These are phyloP conservation scores for Pseudogymnoascus sp. DNA, from an alignment of 2,329 filamentous ascomycete species.

Conservation along the genomic window DNA sequence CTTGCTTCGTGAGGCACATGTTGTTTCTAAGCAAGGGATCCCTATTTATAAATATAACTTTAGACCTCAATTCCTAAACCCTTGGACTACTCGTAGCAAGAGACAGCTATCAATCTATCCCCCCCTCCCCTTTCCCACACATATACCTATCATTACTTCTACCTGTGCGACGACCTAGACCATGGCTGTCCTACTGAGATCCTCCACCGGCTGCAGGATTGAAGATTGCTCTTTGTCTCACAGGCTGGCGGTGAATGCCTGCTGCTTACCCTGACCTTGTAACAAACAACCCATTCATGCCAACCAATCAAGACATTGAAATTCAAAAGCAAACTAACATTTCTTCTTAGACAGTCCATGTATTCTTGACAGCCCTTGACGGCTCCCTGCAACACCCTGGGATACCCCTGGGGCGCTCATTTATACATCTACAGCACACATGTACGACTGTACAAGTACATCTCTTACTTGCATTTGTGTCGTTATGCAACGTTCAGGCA, in stretches of 20 bases:
- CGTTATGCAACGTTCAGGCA: neutral
- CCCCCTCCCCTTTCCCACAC: neutral
- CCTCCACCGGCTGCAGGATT: neutral
- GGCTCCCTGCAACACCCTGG: neutral
- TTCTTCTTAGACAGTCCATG: neutral
- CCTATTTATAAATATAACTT: neutral
- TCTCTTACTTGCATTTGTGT: neutral
- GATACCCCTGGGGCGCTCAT: neutral
- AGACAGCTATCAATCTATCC: neutral
- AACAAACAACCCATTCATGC: conserved; percentile 1
- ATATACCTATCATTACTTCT: neutral
- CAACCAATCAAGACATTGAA: neutral
- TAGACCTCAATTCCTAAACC: neutral
- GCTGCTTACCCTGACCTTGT: neutral
- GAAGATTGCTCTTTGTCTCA: conserved; percentile 5
- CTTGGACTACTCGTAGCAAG: neutral
- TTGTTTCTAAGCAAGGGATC: neutral
- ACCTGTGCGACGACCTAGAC: neutral
- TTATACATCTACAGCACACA: neutral
- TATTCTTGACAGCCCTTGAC: neutral
- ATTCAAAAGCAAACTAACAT: neutral
- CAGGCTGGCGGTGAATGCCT: neutral
- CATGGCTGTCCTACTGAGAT: neutral
- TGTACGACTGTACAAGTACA: neutral
- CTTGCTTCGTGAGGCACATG: neutral